Conservation (phyloP, 2,329 filamentous ascomycete genomes). For the Trichophyton rubrum region DNA sequence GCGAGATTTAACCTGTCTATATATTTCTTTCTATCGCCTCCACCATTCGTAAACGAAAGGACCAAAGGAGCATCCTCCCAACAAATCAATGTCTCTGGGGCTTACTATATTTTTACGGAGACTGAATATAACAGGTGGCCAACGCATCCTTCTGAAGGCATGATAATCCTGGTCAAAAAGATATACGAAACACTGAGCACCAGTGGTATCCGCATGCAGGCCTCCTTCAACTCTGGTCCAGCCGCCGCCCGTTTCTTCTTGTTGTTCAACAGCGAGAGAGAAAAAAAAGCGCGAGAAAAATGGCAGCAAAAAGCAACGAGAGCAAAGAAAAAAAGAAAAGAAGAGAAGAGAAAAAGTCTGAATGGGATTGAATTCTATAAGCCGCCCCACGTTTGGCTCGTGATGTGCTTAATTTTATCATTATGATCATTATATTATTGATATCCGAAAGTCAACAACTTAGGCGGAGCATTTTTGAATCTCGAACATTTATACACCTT, state of each 20-base stretch:
- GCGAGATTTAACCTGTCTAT: not conserved
- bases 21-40: not conserved
- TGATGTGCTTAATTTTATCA: not conserved
- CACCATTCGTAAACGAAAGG: not conserved
- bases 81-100: not conserved
- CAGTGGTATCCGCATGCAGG: constrained; percentile 4
- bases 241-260: not conserved
- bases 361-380: not conserved
- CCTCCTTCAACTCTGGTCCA: not conserved
- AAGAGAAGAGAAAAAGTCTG: not conserved
- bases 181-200: not conserved
- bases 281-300: not conserved
- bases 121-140: not conserved
- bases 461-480: not conserved
- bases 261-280: not conserved
- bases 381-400: constrained; percentile 1
- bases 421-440: not conserved
- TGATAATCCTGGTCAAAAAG: not conserved
- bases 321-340: no score
- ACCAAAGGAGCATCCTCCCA: not conserved
- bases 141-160: not conserved
- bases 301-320: not conserved
- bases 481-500: not conserved
- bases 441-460: constrained; percentile 2
- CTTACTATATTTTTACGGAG: not conserved